Evolutionary conservation across 306 rosid genomes (phyloP).

Genomic region (Acmispon strigosus): DNA sequence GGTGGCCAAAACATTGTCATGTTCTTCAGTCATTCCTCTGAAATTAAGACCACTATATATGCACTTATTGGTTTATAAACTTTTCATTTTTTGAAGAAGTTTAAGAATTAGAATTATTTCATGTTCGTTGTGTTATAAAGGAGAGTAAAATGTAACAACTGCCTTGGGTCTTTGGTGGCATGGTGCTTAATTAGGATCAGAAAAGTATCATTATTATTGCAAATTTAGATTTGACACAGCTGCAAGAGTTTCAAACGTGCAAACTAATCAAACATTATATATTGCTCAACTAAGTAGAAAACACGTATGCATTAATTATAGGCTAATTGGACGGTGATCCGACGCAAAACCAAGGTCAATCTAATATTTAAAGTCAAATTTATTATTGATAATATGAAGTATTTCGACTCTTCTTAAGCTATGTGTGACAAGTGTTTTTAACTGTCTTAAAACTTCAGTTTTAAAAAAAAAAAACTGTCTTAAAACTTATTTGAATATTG

Average conservation of each 20-base stretch:
- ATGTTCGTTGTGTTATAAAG: no score
- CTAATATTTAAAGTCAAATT: background rate
- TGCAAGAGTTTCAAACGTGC: slow-evolving; percentile 13
- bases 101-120: no score
- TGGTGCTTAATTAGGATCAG: background rate
- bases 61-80: background rate
- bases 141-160: no score
- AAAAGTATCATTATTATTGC: background rate
- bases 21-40: background rate
- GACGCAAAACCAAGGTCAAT: slow-evolving; percentile 16
- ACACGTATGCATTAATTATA: background rate
- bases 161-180: no score
- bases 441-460: no score
- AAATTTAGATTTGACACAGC: background rate
- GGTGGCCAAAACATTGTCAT: background rate
- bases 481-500: no score
- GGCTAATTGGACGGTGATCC: slow-evolving; percentile 5
- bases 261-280: background rate
- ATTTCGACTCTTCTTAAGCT: no score
- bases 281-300: background rate
- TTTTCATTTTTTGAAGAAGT: no score
- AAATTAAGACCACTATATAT: background rate
- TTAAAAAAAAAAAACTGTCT: no score
- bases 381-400: background rate
- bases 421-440: no score